Evolutionary conservation across 2,329 filamentous ascomycete genomes (phyloP).

Genomic region (Emydomyces testavorans): DNA sequence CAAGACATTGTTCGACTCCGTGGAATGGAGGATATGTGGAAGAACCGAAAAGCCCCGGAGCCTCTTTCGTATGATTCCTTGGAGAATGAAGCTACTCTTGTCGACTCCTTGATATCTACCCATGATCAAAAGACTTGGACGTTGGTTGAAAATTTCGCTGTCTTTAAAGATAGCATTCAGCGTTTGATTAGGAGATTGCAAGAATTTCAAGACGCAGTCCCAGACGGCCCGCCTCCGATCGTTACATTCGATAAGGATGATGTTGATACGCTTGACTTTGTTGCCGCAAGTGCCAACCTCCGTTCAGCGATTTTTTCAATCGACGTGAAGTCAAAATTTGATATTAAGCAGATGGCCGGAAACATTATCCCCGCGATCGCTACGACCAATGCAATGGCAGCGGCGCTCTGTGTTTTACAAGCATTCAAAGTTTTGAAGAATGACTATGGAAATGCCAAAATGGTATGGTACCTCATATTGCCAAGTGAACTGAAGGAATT

Average conservation of each 20-base stretch:
- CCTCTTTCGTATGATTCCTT: slow-evolving; percentile 58
- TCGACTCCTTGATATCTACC: slow-evolving; percentile 44
- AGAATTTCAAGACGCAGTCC: slow-evolving; percentile 47
- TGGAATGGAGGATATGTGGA: slow-evolving; percentile 96
- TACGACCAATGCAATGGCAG: slow-evolving; percentile 93
- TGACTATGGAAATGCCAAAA: slow-evolving; percentile 60
- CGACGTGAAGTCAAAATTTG: slow-evolving; percentile 77
- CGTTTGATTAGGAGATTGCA: slow-evolving; percentile 64
- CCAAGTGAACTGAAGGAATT: slow-evolving; percentile 3
- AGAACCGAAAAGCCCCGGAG: slow-evolving; percentile 61
- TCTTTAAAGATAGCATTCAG: slow-evolving; percentile 74
- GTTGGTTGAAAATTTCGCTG: slow-evolving; percentile 68
- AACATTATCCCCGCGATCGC: slow-evolving; percentile 99
- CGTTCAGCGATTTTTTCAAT: slow-evolving; percentile 84
- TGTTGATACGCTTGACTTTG: slow-evolving; percentile 86
- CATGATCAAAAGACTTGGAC: slow-evolving; percentile 71
- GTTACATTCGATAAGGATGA: slow-evolving; percentile 96
- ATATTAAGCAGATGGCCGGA: slow-evolving; percentile 97
- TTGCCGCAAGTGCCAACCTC: slow-evolving; percentile 79
- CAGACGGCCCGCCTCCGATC: slow-evolving; percentile 39
- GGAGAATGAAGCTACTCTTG: slow-evolving; percentile 41
- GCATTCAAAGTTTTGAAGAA: slow-evolving; percentile 78
- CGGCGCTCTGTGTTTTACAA: slow-evolving; percentile 81
- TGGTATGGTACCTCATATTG: slow-evolving; percentile 42
- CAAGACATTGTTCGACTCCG: slow-evolving; percentile 70